phyloP scores from a whole-genome alignment of 495 filamentous ascomycete species.

The Lasiosphaeriaceae sp. region DNA sequence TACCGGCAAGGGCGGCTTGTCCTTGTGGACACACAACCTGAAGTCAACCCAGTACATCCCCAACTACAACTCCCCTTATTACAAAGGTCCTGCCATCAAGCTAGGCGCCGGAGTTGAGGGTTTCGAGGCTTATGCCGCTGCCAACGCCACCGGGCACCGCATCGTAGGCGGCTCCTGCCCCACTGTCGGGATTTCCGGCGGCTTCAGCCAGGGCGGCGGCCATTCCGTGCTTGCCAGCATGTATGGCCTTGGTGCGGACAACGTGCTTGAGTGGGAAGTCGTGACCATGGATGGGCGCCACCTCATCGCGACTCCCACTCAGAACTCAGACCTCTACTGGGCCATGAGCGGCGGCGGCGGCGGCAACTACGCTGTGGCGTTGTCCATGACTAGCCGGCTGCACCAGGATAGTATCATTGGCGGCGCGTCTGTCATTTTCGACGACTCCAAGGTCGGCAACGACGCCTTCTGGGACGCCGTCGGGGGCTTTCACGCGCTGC shows the following conservation, averaged over 20 bases:
- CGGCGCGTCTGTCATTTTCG: constrained; percentile 6
- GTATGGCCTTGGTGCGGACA: constrained; percentile 58
- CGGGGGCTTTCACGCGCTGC: constrained; percentile 27
- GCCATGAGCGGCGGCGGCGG: constrained; percentile 56
- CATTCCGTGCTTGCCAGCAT: constrained; percentile 47
- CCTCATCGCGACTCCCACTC: constrained; percentile 38
- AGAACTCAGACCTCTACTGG: constrained; percentile 56
- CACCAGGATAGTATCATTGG: constrained; percentile 22
- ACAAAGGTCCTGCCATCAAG: constrained; percentile 44
- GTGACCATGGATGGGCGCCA: constrained; percentile 44
- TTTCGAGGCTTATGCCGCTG: constrained; percentile 41
- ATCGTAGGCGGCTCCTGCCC: constrained; percentile 44
- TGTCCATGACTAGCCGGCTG: constrained; percentile 41
- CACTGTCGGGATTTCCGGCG: constrained; percentile 47
- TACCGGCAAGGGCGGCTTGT: constrained; percentile 50
- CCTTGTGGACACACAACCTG: constrained; percentile 59
- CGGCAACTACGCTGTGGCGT: constrained; percentile 50
- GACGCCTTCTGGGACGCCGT: constrained; percentile 42
- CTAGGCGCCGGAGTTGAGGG: constrained; percentile 53
- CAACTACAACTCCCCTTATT: constrained; percentile 30
- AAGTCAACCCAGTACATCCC: constrained; percentile 39
- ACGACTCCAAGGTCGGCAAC: constrained; percentile 8
- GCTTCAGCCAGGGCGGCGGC: constrained; percentile 57
- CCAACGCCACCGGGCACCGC: constrained; percentile 34
- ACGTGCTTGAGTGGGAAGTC: constrained; percentile 56